Percentiles rank a stretch among this genome's conserved stretches.
phyloP scores from a whole-genome alignment of 2,329 filamentous ascomycete species.

The Paracoccidioides brasiliensis region DNA sequence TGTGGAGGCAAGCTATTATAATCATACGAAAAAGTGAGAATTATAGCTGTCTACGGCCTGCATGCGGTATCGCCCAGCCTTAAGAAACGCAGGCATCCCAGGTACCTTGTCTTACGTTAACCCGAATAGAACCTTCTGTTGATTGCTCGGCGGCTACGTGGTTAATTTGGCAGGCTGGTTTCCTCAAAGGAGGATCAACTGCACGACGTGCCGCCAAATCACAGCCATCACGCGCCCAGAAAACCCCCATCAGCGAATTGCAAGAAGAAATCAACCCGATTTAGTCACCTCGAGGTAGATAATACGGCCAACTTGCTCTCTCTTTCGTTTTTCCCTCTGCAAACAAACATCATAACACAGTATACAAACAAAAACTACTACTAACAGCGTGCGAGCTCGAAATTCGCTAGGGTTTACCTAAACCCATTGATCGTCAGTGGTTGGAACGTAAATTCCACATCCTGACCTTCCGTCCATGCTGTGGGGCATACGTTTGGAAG shows the following conservation, averaged over 20 bases:
- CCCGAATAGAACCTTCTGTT: background rate
- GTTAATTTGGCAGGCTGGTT: background rate
- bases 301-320: background rate
- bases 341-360: background rate
- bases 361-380: background rate
- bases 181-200: background rate
- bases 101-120: background rate
- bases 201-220: conserved; percentile 4
- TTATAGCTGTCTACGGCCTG: background rate
- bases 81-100: background rate
- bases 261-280: background rate
- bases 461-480: background rate
- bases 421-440: background rate
- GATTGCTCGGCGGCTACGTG: background rate
- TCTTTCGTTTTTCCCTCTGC: background rate
- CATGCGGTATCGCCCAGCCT: background rate
- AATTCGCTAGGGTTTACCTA: background rate
- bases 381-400: background rate
- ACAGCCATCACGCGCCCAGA: conserved; percentile 6
- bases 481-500: background rate
- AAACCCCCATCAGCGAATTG: background rate
- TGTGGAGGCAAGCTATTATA: background rate
- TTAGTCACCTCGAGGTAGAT: background rate
- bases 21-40: background rate
- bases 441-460: background rate